Base-by-base conservation (phyloP, 139 green algal species). In the Nannochloris sp. region DNA sequence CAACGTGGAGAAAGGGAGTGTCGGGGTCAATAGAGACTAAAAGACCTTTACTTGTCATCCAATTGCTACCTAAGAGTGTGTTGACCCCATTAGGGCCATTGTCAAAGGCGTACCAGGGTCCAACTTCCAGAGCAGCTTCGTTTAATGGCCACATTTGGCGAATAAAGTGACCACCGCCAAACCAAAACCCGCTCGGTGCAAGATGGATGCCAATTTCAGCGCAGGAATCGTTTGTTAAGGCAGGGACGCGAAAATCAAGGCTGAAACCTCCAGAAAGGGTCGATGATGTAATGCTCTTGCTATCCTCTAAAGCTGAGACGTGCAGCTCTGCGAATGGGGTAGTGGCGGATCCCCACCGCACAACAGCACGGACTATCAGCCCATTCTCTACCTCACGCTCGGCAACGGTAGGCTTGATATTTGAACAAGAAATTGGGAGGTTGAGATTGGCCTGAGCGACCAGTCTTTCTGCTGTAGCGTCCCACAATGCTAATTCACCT, bases 51-150 rank as follows among this genome's bases (percentile, higher is more conserved):
- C 58, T 75, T 14, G 81, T 87, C 35, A 89, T 67, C 80, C 80
- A 89, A 29, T 87, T 77, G 6, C 67, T 25, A 8, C 53, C 60
- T 10, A 78, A 42, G 23, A 89, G 64, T 4, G 74, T 89, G 77
- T 87, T 87, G 7, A 78, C 46, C 13, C 82, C 82, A 54, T 81
- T 86, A 6, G 81, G 81, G 1, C 82, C 82, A 71, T 87, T 85
- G 66, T 89, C 82, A 57, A 86, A 86, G 13, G 82, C 75, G 48
- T 81, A 80, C 33, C 72, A 83, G 15, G 82, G 82, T 12, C 77
- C 77, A 4, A 83, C 58, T 48, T 89, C 82, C 48, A 76, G 72
- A n/a, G 57, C 57, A 9, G 62, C 82, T 10, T 59, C 24, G 47
- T 89, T 81, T 14, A 87, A 61, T 13, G 82, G 82, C 82, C 82